These are phyloP conservation scores for Apiospora phragmitis DNA, from an alignment of 2,329 filamentous ascomycete genomes.

Conservation along the genomic window DNA sequence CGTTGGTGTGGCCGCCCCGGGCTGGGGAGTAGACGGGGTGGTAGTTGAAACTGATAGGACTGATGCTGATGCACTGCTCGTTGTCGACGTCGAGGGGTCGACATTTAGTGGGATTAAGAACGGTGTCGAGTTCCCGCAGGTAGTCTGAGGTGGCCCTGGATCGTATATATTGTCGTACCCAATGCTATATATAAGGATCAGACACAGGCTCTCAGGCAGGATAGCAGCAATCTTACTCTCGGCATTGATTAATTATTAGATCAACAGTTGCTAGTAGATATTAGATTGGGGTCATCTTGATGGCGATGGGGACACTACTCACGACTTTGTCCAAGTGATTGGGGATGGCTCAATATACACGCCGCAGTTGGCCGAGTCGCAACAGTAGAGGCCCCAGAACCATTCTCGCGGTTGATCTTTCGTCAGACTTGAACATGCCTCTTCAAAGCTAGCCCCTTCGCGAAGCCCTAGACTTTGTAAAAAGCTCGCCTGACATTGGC, in stretches of 20 bases:
- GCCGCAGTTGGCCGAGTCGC: constrained; percentile 51
- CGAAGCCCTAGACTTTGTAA: constrained; percentile 11
- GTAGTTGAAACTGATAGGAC: neutral
- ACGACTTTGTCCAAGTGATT: constrained; percentile 42
- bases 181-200: constrained; percentile 19
- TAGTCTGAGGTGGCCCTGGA: constrained; percentile 21
- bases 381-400: constrained; percentile 52
- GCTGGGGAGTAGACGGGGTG: neutral
- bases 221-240: constrained; percentile 40
- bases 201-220: neutral
- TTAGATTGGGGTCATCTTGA: neutral
- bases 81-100: neutral
- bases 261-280: constrained; percentile 47
- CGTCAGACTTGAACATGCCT: constrained; percentile 26
- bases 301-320: constrained; percentile 26
- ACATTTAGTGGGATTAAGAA: neutral
- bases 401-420: constrained; percentile 24
- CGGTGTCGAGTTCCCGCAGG: neutral
- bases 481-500: neutral
- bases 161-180: constrained; percentile 29
- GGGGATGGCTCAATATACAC: constrained; percentile 35
- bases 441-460: constrained; percentile 17
- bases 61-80: neutral
- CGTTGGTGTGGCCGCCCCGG: neutral
- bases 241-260: constrained; percentile 50